Evolutionary conservation across 192 early-diverging fungal species (phyloP).

Genomic region (Coemansia sp.): DNA sequence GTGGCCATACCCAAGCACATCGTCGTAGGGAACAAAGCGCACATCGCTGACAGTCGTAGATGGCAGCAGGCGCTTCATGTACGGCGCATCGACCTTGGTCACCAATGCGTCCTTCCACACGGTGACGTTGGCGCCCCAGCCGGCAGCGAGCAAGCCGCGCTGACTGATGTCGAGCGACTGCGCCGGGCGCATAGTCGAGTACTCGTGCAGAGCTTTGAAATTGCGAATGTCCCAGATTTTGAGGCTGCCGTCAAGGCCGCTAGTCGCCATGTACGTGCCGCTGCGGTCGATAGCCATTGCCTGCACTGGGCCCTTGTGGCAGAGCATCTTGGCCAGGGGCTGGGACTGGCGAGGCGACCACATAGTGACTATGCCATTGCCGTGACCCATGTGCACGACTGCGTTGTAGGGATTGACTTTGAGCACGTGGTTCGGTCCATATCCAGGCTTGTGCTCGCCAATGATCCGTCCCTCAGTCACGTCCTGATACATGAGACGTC

Average conservation of each 20-base stretch:
- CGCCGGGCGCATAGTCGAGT: constrained; percentile 75
- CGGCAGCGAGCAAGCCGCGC: constrained; percentile 78
- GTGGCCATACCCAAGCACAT: constrained; percentile 88
- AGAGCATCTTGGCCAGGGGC: constrained; percentile 93
- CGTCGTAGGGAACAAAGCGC: constrained; percentile 92
- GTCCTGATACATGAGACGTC: constrained; percentile 89
- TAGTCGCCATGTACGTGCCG: constrained; percentile 85
- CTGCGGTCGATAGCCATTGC: constrained; percentile 78
- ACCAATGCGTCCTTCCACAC: constrained; percentile 89
- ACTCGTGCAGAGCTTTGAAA: constrained; percentile 77
- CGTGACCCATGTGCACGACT: constrained; percentile 87
- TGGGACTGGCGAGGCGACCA: constrained; percentile 84
- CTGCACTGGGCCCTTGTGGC: constrained; percentile 83
- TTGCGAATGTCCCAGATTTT: constrained; percentile 93
- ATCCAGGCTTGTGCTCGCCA: constrained; percentile 71
- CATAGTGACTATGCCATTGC: constrained; percentile 83
- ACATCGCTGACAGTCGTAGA: constrained; percentile 56
- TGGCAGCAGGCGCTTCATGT: constrained; percentile 78
- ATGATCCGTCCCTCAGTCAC: constrained; percentile 86
- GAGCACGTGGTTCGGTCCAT: constrained; percentile 81
- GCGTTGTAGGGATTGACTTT: constrained; percentile 89
- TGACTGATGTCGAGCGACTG: constrained; percentile 80
- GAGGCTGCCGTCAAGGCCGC: constrained; percentile 84
- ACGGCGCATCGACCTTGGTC: constrained; percentile 75
- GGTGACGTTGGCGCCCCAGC: constrained; percentile 72